Evolutionary conservation across 2,329 filamentous ascomycete genomes (phyloP), one percentile per base, ranked within the genome.

Genomic region (Chalara sp.): DNA sequence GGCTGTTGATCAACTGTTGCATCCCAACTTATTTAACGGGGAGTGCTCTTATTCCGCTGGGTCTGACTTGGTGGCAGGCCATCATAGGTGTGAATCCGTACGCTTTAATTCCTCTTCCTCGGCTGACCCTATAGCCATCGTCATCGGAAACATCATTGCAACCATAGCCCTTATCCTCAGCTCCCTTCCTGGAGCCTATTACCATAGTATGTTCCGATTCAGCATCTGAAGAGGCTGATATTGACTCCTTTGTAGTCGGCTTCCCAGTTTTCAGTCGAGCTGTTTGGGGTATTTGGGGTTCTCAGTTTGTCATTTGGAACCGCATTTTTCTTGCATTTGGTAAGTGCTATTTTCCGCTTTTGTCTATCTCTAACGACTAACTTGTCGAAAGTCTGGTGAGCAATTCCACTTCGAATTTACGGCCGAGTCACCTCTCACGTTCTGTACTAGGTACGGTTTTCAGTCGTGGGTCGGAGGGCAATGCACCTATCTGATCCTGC

Each of bases 311-410:
- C 12, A 63, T 74, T 46, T 53, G 70, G 21, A 65, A 71, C 31
- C 62, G 71, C 5, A 70, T 72, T 55, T 54, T 72, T 21, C 65
- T 72, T 5, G 66, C 63, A 13, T 54, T 71, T 6, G 67, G 72
- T 10, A 70, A 70, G 69, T 69, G 45, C 35, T 49, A 46, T 1
- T 41, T 3, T 21, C 21, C 21, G 21, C 21, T 21, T 21, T 21
- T 21, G 21, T 21, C 21, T 21, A 21, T 21, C 21, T 21, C 21
- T 21, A 21, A 21, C 21, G 21, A 21, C 21, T 21, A 21, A 21
- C 21, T 21, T 21, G 21, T 21, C 21, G 21, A 21, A 21, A 21
- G 21, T 21, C 21, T 21, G 21, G 21, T 21, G 21, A 21, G 21
- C 3, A 21, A 21, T 21, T 21, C 21, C 21, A 21, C 2, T 21